Evolutionary conservation across 208 protist species (phyloP), one percentile per base, ranked within the genome.

Genomic region (Acanthamoeba sp.): DNA sequence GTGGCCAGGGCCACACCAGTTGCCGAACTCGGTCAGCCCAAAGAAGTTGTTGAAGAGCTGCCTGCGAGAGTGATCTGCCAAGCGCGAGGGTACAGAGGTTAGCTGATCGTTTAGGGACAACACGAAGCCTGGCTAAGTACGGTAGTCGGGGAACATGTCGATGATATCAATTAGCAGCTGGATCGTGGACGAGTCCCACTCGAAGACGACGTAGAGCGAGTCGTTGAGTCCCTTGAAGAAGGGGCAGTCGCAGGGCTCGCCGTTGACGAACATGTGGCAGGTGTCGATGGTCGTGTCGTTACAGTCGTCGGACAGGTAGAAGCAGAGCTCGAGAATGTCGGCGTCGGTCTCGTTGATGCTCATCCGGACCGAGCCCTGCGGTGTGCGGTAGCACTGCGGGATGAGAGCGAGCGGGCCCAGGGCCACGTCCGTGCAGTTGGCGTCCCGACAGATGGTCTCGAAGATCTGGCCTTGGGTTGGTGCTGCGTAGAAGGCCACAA

Each of bases 1-100:
- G 34, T 89, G 82, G n/a, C 82, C 55, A 36, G 48, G 40, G 20
- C 82, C 82, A n/a, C 82, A 89, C 82, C 82, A 89, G 82, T 89
- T 89, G 82, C 82, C 82, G n/a, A 38, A 89, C 73, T 82, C 73
- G 4, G 73, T 32, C 4, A 82, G 40, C 1, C 73, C 73, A 32
- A 82, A 82, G 73, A 82, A 82, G 73, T 82, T 82, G 73, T 82
- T 82, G 24, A 82, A 32, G 73, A 82, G 20, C 73, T 82, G 73
- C 14, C 73, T 42, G 18, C 73, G 32, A 2, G 73, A 82, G 40
- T 20, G 73, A 9, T 42, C 73, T 82, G 73, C 36, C 6, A n/a
- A 10, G 42, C 10, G 42, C 10, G 42, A n/a, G 10, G 10, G 42
- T 16, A 38, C 7, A 16, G 18, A 80, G 29, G 36, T 20, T 38